phyloP scores from a whole-genome alignment of 352 stramenopile species.

The Globisporangium spiculum region DNA sequence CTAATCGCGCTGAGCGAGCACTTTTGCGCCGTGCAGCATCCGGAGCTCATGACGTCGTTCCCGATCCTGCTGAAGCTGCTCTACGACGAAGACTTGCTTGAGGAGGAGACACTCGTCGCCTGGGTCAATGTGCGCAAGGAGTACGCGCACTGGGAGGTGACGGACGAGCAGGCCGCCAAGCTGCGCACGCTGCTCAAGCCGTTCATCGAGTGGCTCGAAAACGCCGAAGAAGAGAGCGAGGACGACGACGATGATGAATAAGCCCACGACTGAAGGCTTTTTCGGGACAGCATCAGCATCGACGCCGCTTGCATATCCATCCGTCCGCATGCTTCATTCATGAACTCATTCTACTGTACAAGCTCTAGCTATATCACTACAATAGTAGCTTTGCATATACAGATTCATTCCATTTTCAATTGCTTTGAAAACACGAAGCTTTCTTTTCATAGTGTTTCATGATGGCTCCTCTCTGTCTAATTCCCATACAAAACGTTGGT shows the following conservation, averaged over 20 bases:
- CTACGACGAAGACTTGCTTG: conserved; percentile 96
- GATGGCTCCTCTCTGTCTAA: neutral
- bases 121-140: conserved; percentile 88
- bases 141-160: conserved; percentile 87
- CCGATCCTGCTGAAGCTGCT: conserved; percentile 95
- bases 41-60: conserved; percentile 78
- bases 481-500: neutral
- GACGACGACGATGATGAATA: conserved; percentile 68
- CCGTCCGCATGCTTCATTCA: neutral
- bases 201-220: conserved; percentile 97
- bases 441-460: neutral
- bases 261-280: conserved; percentile 5
- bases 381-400: neutral
- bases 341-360: neutral
- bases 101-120: conserved; percentile 94
- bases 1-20: conserved; percentile 90
- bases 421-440: neutral
- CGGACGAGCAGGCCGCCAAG: conserved; percentile 79
- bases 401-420: neutral
- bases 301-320: neutral
- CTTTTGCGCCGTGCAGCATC: conserved; percentile 89
- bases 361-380: neutral
- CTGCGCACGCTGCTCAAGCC: conserved; percentile 89
- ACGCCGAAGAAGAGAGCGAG: conserved; percentile 91
- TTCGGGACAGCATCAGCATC: neutral